phyloP scores from a whole-genome alignment of 2,329 filamentous ascomycete genomes.

The Alternaria brassicicola region DNA sequence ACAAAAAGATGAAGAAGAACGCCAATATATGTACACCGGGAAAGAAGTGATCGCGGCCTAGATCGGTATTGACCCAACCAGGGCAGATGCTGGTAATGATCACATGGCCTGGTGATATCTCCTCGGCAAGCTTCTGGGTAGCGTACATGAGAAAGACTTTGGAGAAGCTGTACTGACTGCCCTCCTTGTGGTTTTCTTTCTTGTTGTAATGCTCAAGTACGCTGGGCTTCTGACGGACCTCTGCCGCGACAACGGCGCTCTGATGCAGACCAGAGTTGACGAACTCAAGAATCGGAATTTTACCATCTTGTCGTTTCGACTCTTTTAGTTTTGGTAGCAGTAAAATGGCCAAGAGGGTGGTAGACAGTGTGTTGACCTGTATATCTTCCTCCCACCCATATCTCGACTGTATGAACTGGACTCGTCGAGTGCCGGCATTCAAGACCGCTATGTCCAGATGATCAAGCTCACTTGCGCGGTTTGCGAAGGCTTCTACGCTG shows the following conservation, averaged over 20 bases:
- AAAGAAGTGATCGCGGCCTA: constrained; percentile 41
- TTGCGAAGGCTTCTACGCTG: constrained; percentile 41
- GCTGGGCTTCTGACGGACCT: constrained; percentile 27
- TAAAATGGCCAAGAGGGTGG: constrained; percentile 59
- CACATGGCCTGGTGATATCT: constrained; percentile 37
- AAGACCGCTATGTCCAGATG: constrained; percentile 48
- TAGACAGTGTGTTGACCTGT: constrained; percentile 65
- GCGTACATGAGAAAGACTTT: constrained; percentile 49
- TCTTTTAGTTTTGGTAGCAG: constrained; percentile 51
- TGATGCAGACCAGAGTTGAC: constrained; percentile 43
- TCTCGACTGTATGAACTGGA: constrained; percentile 27
- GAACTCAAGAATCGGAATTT: constrained; percentile 41
- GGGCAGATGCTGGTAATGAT: constrained; percentile 48
- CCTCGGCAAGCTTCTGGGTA: constrained; percentile 34
- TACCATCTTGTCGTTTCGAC: constrained; percentile 28
- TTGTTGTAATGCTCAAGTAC: constrained; percentile 42
- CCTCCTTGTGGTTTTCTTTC: constrained; percentile 32
- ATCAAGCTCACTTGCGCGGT: constrained; percentile 35
- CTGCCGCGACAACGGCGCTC: constrained; percentile 30
- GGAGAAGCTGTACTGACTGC: constrained; percentile 38
- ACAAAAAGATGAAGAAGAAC: constrained; percentile 28
- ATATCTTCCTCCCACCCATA: constrained; percentile 55
- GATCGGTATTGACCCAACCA: constrained; percentile 37
- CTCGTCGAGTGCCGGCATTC: constrained; percentile 48
- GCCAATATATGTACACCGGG: constrained; percentile 33